Conservation (phyloP, 192 early-diverging fungal species). For the Rhizoclosmatium sp. region DNA sequence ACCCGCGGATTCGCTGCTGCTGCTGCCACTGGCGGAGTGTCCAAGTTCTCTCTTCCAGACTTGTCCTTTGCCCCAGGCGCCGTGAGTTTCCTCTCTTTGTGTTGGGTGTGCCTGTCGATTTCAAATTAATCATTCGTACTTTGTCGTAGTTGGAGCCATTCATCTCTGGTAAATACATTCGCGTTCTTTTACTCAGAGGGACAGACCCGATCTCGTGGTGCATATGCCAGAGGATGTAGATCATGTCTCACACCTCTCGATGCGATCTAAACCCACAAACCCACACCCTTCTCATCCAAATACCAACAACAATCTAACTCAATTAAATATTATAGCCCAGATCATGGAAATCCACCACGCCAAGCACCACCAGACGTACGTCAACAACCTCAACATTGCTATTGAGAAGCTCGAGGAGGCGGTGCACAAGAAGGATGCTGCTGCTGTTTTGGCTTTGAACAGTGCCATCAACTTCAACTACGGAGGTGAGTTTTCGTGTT, state of each 20-base stretch:
- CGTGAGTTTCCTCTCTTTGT: constrained; percentile 47
- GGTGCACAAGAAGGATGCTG: constrained; percentile 72
- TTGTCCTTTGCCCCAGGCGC: constrained; percentile 83
- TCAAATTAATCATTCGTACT: background rate
- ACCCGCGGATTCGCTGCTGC: constrained; percentile 11
- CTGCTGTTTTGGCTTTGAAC: constrained; percentile 80
- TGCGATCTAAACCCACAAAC: background rate
- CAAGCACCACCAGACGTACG: constrained; percentile 96
- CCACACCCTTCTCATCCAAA: background rate
- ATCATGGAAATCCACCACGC: constrained; percentile 94
- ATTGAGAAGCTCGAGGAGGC: constrained; percentile 88
- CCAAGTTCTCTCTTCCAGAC: constrained; percentile 87
- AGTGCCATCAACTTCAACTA: constrained; percentile 89
- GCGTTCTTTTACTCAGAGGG: background rate
- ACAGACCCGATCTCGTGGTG: background rate
- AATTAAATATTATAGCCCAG: constrained; percentile 50
- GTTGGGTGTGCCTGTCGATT: constrained; percentile 7
- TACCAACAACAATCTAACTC: too few relatives aligned
- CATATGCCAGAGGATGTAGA: background rate
- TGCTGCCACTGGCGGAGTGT: constrained; percentile 9
- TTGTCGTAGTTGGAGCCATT: constrained; percentile 83
- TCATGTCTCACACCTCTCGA: background rate
- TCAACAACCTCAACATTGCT: constrained; percentile 84
- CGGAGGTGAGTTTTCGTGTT: constrained; percentile 65
- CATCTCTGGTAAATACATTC: constrained; percentile 65